These are phyloP conservation scores for Phaffia tasmanica DNA, from an alignment of 768 basidiomycete genomes.

Conservation along the genomic window DNA sequence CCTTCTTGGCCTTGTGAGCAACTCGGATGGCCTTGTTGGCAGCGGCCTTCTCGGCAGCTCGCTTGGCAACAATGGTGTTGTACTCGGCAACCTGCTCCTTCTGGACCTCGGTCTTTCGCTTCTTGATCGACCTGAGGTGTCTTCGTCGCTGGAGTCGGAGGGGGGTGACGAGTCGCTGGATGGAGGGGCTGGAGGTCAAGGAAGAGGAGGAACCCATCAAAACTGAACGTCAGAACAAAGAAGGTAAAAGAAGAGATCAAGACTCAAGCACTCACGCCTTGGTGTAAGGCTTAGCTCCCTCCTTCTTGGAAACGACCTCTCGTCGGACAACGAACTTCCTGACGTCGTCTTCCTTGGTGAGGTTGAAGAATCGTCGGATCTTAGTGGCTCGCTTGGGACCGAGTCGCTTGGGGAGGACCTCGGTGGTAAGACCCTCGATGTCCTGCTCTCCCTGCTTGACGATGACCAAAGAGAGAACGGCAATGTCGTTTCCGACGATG, in stretches of 20 bases:
- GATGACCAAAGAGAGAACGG: slow-evolving; percentile 82
- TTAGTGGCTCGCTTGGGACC: slow-evolving; percentile 88
- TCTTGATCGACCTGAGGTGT: slow-evolving; percentile 77
- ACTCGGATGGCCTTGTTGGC: slow-evolving; percentile 56
- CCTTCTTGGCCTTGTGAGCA: slow-evolving; percentile 57
- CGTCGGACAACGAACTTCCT: slow-evolving; percentile 91
- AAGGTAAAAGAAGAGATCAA: slow-evolving; percentile 29
- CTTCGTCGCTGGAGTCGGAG: slow-evolving; percentile 91
- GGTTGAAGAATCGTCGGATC: slow-evolving; percentile 95
- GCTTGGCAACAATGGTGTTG: slow-evolving; percentile 53
- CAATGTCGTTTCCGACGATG: slow-evolving; percentile 94
- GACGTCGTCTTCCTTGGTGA: slow-evolving; percentile 95
- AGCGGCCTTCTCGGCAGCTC: slow-evolving; percentile 85
- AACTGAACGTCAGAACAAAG: neutral
- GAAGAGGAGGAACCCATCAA: neutral
- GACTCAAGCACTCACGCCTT: slow-evolving; percentile 56
- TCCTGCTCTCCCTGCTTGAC: slow-evolving; percentile 92
- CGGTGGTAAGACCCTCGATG: slow-evolving; percentile 83
- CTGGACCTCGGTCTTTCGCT: slow-evolving; percentile 75
- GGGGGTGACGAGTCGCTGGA: slow-evolving; percentile 92
- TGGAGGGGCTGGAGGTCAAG: slow-evolving; percentile 64
- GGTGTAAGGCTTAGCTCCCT: slow-evolving; percentile 76
- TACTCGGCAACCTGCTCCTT: slow-evolving; percentile 93
- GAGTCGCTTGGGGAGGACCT: slow-evolving; percentile 81
- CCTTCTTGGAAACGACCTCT: slow-evolving; percentile 87